Evolutionary conservation across 352 stramenopile genomes (phyloP).

Genomic region (Thalassiosira exigua): DNA sequence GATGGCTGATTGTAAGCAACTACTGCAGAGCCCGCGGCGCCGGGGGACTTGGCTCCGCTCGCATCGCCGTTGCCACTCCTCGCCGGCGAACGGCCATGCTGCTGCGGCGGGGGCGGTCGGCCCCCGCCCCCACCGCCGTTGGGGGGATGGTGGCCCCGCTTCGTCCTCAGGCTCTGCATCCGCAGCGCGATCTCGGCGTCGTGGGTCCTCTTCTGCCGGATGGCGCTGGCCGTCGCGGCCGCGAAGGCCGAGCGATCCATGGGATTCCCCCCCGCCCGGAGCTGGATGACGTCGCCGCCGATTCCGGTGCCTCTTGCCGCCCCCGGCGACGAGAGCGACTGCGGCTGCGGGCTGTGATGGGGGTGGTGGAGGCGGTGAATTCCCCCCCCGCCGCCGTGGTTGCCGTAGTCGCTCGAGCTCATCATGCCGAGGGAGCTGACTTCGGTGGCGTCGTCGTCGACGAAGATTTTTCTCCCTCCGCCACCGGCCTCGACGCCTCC

Average conservation of each 20-base stretch:
- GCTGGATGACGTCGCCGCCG: no score
- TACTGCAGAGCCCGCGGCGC: no score
- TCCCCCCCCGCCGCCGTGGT: neutral
- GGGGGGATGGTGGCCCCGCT: no score
- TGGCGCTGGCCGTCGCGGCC: neutral
- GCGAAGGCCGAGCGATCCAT: no score
- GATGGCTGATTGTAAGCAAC: no score
- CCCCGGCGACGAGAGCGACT: neutral
- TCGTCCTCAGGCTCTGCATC: conserved; percentile 49
- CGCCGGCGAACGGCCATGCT: no score
- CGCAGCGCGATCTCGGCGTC: conserved; percentile 48
- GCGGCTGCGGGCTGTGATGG: neutral
- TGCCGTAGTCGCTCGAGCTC: conserved; percentile 33
- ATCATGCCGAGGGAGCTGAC: conserved; percentile 45
- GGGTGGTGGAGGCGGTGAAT: neutral
- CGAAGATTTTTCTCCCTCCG: neutral
- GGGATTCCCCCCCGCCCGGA: neutral
- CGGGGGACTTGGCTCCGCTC: no score
- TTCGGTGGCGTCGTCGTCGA: conserved; percentile 43
- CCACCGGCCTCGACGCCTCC: no score
- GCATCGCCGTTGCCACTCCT: no score
- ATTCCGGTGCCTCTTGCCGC: neutral
- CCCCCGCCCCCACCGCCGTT: no score
- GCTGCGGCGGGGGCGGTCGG: no score
- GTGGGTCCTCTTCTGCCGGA: conserved; percentile 3